Evolutionary conservation across 345 rosid genomes (phyloP), one percentile per base, ranked within the genome.

Genomic region (Excoecaria agallocha): DNA sequence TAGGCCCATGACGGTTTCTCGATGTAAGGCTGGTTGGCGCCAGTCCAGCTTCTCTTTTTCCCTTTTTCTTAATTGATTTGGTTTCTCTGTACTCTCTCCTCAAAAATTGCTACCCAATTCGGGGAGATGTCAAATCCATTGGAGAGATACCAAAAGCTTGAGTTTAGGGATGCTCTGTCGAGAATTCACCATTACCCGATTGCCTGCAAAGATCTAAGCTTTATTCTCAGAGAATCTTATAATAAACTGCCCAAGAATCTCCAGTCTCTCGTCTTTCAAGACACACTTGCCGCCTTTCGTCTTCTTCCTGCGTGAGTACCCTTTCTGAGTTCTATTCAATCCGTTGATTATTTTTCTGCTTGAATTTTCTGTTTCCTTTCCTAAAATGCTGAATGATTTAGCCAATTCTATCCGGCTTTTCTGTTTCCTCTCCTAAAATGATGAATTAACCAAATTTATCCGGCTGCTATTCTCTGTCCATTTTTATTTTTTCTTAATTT

Each of bases 241-340:
- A 38, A 39, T 73, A 79, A 73, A 50, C 78, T 86, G 66, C 92
- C 94, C 66, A 88, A 92, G 83, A 70, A 83, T 73, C 75, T 89
- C 71, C 93, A 88, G 75, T 83, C 89, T 74, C 56, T 84, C 66
- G 74, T 94, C 88, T 86, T 90, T 69, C 85, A 73, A 13, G 92
- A 94, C 82, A 79, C 82, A 43, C 89, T 89, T 82, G 12, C 90
- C 46, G 92, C 98, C 84, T 88, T 89, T 73, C 91, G 92, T 72
- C 84, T 90, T 56, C 92, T 94, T 72, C 91, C 97, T 41, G 72
- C 80, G 98, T 92, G 82, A 81, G 85, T 35, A 35, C 39, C 22
- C 60, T 43, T 24, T 48, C 10, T 24, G 43, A 12, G 58, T 58
- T 15, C 19, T 30, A n/a, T 16, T 22, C 1, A 6, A 55, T 37